Evolutionary conservation across 495 filamentous ascomycete genomes (phyloP), one percentile per base, ranked within the genome.

Genomic region (Penicillium chermesinum): DNA sequence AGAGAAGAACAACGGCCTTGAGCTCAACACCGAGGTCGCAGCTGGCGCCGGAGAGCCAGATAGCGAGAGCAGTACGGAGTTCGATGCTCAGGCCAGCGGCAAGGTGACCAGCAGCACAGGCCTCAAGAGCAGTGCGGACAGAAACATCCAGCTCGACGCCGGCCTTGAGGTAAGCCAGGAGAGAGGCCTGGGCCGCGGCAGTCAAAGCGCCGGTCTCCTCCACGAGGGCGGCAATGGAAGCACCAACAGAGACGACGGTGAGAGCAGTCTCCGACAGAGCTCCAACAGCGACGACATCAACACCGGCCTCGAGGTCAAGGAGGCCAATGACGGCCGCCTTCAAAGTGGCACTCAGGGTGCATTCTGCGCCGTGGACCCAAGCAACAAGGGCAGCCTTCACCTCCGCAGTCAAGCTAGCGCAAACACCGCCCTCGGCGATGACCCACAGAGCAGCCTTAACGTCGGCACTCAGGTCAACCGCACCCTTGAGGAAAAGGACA

Each of bases 1-100:
- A 74, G 58, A 70, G 57, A 17, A 69, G 39, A 36, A 74, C 53
- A 22, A 69, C 58, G 30, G 66, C 58, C 71, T 74, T 73, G 21
- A 72, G 60, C 41, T 73, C 63, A 43, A 57, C 67, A 37, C 65
- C 66, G 16, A 75, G 64, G 19, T 53, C 37, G 69, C 67, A 71
- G 53, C 42, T 48, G 33, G 62, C 58, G 40, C 64, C 57, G 35
- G 64, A 54, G n/a, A 75, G 55, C 71, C 71, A 74, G 22, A 53
- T 45, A 37, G 68, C 62, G 18, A 74, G 58, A 30, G 62, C 45
- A 49, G 61, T 57, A 40, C 70, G 69, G 22, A 56, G 49, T 1
- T 67, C 64, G 41, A 55, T 41, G 25, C 51, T 54, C 18, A 74
- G 49, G 12, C 54, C 33, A 21, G 59, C 15, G 39, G 71, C 66